Evolutionary conservation across 2,329 filamentous ascomycete genomes (phyloP), one percentile per base, ranked within the genome.

Genomic region (Aspergillus neotritici): DNA sequence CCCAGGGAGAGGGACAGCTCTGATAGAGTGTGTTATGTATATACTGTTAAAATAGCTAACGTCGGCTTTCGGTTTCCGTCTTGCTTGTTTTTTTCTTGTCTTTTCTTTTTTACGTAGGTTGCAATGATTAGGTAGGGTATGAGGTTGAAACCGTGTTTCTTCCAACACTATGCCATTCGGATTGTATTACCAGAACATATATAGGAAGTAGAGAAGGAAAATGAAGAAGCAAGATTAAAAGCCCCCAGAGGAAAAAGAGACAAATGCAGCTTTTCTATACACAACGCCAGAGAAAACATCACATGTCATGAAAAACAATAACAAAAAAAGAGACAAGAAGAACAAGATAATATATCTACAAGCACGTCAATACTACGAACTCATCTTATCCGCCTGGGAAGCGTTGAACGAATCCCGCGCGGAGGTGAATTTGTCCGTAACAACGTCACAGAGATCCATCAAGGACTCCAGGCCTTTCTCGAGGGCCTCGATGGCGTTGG

Each of bases 391-490:
- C 30, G 51, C 58, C 46, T 63, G 54, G 34, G 58, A 51, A 25
- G 62, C 63, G 48, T 69, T 65, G 63, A 84, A 87, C 6, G 77
- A 72, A 51, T 87, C 77, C 47, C 82, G 74, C 48, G 86, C 79
- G 10, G 71, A 70, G 43, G 77, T 83, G 67, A 95, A 98, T 65
- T 94, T 91, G 40, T 94, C 87, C n/a, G 85, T 79, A 4, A 98
- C 87, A 3, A 94, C 86, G 66, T 97, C 91, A 64, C 91, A 97
- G 34, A 97, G 78, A 45, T 93, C 87, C 69, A 93, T 86, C 45
- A 98, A 71, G 61, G 97, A 91, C 50, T 82, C 77, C 30, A 98
- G 75, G 0, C 91, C 93, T 70, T 97, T 97, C 57, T 93, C 84
- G 30, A 98, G 73, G 2, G 90, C 93, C 53, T 91, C 83, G 30